Base-by-base conservation (phyloP, 768 basidiomycete genomes). In the Serendipita indica region DNA sequence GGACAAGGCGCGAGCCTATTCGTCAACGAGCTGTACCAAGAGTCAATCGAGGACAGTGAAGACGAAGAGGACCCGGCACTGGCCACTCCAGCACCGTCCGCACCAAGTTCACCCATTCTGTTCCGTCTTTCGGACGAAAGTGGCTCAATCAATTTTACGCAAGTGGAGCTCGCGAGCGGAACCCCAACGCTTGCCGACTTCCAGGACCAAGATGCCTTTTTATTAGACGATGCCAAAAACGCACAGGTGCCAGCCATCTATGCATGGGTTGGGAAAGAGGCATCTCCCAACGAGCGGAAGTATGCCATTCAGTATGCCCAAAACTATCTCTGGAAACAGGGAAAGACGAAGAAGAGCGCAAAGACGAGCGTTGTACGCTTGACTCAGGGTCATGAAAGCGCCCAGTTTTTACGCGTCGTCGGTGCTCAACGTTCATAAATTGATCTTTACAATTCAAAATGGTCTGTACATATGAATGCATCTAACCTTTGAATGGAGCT, bases 261-360 rank as follows among this genome's bases (percentile, higher is more conserved):
- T 62, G 71, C 79, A 22, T 84, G 82, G 81, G 69, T 84, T 22
- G 82, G 82, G 3, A 72, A 68, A 5, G 64, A 70, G 3, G 74
- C 78, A 30, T 75, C 76, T 28, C 64, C 75, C 59, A 71, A 68
- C 22, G 79, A 79, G 63, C 68, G 71, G 45, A 71, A 79, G 3
- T 70, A 82, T 25, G 75, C 78, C 2, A 45, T 78, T 13, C 76
- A 79, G 63, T 79, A 82, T 60, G 80, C 80, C 4, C 80, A 79
- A 64, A 66, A 61, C 32, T 81, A 79, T 65, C 65, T 83, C 58
- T 69, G 79, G 60, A 63, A 74, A 30, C 62, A 61, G 14, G 67
- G 62, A 14, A 63, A 61, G 30, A 22, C 22, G 32, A 54, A 33
- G 43, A 43, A 62, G 3, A 62, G 63, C 6, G 58, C 67, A 46